Conservation (phyloP, 2,329 filamentous ascomycete species). For the Colletotrichum eremochloae region DNA sequence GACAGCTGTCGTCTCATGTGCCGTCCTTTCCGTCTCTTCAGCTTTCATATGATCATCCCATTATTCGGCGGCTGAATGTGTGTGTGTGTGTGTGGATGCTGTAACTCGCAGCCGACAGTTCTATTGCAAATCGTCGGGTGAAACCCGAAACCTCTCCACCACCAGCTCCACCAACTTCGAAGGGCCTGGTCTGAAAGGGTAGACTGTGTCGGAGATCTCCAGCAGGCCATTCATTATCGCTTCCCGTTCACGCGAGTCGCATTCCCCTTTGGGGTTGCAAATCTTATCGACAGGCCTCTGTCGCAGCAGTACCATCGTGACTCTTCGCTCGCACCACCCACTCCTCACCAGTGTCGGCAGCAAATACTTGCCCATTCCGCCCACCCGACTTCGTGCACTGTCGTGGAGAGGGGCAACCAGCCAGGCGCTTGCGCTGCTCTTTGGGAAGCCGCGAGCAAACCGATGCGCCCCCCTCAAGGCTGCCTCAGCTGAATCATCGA, state of each 20-base stretch:
- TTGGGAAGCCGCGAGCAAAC: constrained; percentile 18
- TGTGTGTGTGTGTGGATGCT: background rate
- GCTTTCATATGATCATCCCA: background rate
- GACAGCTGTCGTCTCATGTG: constrained; percentile 23
- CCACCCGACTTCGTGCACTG: constrained; percentile 6
- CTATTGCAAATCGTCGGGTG: constrained; percentile 37
- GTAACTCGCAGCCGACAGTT: constrained; percentile 15
- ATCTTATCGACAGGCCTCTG: constrained; percentile 28
- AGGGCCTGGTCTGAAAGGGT: constrained; percentile 21
- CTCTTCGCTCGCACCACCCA: constrained; percentile 25
- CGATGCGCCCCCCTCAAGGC: constrained; percentile 5
- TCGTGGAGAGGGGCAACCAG: background rate
- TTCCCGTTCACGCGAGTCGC: background rate
- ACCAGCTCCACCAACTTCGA: constrained; percentile 3
- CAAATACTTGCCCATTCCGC: constrained; percentile 8
- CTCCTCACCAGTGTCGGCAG: constrained; percentile 29
- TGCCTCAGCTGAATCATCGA: constrained; percentile 14
- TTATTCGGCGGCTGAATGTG: constrained; percentile 6
- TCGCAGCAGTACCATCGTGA: constrained; percentile 28
- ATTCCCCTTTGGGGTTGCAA: constrained; percentile 24
- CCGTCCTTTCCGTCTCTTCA: constrained; percentile 15
- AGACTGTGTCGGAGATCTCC: constrained; percentile 31
- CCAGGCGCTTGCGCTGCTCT: background rate
- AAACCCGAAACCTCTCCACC: constrained; percentile 30
- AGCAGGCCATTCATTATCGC: constrained; percentile 8